Percentiles rank a stretch among this genome's conserved stretches.
Evolutionary conservation across 2,329 filamentous ascomycete species (phyloP).

Genomic region (Exophiala mesophila): DNA sequence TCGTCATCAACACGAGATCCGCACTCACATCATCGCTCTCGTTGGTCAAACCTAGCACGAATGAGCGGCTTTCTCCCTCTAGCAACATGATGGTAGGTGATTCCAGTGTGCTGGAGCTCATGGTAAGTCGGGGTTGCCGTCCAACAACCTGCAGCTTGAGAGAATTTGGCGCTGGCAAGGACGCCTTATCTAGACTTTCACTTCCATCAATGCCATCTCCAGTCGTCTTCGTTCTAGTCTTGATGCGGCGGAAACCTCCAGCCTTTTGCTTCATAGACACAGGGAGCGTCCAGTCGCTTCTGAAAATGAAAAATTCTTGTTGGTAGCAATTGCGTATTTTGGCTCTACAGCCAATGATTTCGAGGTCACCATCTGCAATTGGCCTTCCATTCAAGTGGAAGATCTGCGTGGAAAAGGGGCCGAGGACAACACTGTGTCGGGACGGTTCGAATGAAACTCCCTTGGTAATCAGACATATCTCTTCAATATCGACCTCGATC

Average conservation of each 20-base stretch:
- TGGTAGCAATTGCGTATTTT: constrained; percentile 77
- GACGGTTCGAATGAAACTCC: constrained; percentile 67
- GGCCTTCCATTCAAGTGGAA: constrained; percentile 67
- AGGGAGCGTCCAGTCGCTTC: constrained; percentile 67
- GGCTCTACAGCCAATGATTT: constrained; percentile 71
- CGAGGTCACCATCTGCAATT: constrained; percentile 61
- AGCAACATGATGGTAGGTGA: constrained; percentile 88
- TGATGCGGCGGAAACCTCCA: constrained; percentile 46
- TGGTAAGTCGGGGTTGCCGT: constrained; percentile 68
- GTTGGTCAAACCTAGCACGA: constrained; percentile 77
- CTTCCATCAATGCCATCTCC: constrained; percentile 25
- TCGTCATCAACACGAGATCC: constrained; percentile 81
- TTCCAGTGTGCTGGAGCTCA: constrained; percentile 71
- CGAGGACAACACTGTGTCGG: constrained; percentile 62
- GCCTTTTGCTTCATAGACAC: constrained; percentile 69
- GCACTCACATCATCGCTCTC: constrained; percentile 64
- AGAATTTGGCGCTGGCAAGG: constrained; percentile 7
- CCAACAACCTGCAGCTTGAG: constrained; percentile 56
- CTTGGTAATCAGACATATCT: constrained; percentile 67
- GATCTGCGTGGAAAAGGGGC: constrained; percentile 77
- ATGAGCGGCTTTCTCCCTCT: constrained; percentile 76
- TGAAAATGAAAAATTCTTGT: constrained; percentile 78
- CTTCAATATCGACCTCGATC: constrained; percentile 84
- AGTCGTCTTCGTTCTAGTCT: constrained; percentile 32
- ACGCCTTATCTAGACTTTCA: not conserved